phyloP scores from a whole-genome alignment of 140 eudicot species.

The Stevia rebaudiana region DNA sequence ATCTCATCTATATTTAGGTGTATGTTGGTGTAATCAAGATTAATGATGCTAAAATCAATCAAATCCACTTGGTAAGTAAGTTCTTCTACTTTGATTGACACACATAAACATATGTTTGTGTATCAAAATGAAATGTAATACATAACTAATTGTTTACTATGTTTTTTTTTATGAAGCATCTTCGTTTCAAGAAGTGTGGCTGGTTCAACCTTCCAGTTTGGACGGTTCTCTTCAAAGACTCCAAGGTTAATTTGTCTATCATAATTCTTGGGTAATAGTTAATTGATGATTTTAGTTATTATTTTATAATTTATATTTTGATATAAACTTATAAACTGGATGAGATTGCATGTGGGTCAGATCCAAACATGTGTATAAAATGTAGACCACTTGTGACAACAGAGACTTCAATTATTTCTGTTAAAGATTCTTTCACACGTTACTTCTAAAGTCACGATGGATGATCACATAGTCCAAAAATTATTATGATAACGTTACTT shows the following conservation, averaged over 20 bases:
- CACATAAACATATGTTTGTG: neutral
- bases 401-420: neutral
- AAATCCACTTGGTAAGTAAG: conserved; percentile 32
- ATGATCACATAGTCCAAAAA: neutral
- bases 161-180: conserved; percentile 22
- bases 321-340: neutral
- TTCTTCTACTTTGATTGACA: neutral
- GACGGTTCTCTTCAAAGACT: conserved; percentile 24
- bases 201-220: conserved; percentile 14
- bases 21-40: conserved; percentile 13
- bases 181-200: conserved; percentile 29
- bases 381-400: conserved; percentile 12
- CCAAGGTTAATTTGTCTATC: conserved; percentile 29
- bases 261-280: neutral
- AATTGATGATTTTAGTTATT: neutral
- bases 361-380: conserved; percentile 10
- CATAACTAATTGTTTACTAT: neutral
- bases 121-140: neutral
- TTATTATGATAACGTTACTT: neutral
- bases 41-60: conserved; percentile 29
- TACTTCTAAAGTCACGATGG: neutral
- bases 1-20: too few species aligned
- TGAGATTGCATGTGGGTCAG: conserved; percentile 18
- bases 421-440: conserved; percentile 9
- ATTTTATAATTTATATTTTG: neutral